phyloP scores from a whole-genome alignment of 257 asterid genomes.

The Nicotiana attenuata region DNA sequence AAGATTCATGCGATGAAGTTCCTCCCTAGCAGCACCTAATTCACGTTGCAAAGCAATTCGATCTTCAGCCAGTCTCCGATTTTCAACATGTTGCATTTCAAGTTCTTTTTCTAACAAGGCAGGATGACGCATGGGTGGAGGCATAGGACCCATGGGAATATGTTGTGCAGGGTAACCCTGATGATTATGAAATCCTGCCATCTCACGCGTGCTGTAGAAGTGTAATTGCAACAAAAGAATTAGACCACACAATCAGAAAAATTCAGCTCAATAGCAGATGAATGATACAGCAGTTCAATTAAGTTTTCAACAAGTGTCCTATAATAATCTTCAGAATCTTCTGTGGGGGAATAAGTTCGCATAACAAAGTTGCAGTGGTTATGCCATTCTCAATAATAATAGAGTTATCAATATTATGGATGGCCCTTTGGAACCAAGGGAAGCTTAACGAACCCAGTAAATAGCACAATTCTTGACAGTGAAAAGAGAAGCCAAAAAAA shows the following conservation, averaged over 20 bases:
- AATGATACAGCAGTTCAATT: not conserved
- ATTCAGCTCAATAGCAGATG: not conserved
- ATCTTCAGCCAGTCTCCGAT: constrained; percentile 70
- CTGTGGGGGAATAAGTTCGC: not conserved
- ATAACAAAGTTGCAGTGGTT: not conserved
- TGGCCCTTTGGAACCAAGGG: not conserved
- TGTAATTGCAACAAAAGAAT: not conserved
- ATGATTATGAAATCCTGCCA: constrained; percentile 69
- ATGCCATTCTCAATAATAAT: not conserved
- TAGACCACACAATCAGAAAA: not conserved
- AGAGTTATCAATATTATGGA: not conserved
- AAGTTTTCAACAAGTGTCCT: not conserved
- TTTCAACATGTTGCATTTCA: constrained; percentile 67
- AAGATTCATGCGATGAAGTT: constrained; percentile 61
- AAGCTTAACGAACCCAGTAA: not conserved
- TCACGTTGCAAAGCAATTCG: constrained; percentile 61
- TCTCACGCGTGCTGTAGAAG: constrained; percentile 28
- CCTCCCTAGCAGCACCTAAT: constrained; percentile 65
- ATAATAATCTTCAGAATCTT: not conserved
- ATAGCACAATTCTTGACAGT: not conserved
- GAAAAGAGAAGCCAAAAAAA: not conserved
- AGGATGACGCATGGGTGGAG: constrained; percentile 63
- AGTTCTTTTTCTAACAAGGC: constrained; percentile 83
- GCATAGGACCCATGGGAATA: constrained; percentile 48
- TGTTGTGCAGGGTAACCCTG: constrained; percentile 55